These are phyloP conservation scores for Zalaria sp. DNA, from an alignment of 2,329 filamentous ascomycete species.

Conservation along the genomic window DNA sequence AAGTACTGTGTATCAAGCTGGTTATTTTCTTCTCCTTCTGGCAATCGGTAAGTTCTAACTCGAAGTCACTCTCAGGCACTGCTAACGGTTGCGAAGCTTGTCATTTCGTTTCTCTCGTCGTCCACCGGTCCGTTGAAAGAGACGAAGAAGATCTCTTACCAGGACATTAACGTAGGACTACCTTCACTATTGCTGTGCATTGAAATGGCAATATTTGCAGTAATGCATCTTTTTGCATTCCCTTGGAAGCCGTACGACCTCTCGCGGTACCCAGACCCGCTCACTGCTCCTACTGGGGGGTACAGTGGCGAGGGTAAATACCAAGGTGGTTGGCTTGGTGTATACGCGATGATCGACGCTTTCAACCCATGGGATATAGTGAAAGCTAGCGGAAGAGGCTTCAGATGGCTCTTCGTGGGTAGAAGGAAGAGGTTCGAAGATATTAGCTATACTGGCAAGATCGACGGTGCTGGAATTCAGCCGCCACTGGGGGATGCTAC, in stretches of 20 bases:
- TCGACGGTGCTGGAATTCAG: constrained; percentile 1
- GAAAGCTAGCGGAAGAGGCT: constrained; percentile 63
- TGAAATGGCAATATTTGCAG: constrained; percentile 70
- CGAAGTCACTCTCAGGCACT: background rate
- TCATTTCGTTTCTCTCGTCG: constrained; percentile 47
- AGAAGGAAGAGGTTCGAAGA: constrained; percentile 41
- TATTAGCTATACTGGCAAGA: constrained; percentile 19
- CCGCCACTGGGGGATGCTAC: background rate
- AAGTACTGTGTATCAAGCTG: constrained; percentile 75
- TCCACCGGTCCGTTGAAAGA: constrained; percentile 50
- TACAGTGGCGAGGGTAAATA: constrained; percentile 27
- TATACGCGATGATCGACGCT: constrained; percentile 54
- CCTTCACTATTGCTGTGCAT: constrained; percentile 65
- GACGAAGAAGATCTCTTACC: constrained; percentile 48
- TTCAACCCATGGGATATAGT: constrained; percentile 73
- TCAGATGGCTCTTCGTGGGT: constrained; percentile 70
- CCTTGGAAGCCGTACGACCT: constrained; percentile 56
- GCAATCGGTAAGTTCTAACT: constrained; percentile 41
- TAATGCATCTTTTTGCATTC: constrained; percentile 74
- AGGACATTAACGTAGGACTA: constrained; percentile 69
- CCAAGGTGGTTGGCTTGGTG: constrained; percentile 49
- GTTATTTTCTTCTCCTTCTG: constrained; percentile 88
- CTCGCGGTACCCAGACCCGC: constrained; percentile 12
- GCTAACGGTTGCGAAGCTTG: constrained; percentile 22
- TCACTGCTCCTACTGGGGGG: constrained; percentile 10